phyloP scores from a whole-genome alignment of 2,329 filamentous ascomycete genomes.

The Fusarium redolens region DNA sequence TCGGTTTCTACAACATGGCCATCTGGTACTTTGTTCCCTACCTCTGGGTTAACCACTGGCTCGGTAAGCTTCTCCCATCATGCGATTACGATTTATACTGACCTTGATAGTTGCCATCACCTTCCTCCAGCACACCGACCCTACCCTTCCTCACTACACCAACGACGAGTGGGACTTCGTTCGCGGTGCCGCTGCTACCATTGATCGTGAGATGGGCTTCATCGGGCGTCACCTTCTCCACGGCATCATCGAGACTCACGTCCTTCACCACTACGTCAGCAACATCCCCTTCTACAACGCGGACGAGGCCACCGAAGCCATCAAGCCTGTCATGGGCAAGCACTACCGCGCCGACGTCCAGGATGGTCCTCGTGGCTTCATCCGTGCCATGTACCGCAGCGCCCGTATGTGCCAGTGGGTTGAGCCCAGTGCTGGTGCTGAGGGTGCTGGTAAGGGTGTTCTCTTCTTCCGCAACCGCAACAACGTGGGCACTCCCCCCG shows the following conservation, averaged over 20 bases:
- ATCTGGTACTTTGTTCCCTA: constrained; percentile 98
- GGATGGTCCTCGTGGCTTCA: constrained; percentile 84
- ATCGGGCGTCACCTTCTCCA: constrained; percentile 91
- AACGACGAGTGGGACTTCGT: constrained; percentile 90
- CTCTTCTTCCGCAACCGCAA: constrained; percentile 97
- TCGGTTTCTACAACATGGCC: constrained; percentile 85
- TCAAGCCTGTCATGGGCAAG: constrained; percentile 92
- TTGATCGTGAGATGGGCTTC: constrained; percentile 97
- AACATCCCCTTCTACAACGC: constrained; percentile 97
- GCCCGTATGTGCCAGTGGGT: constrained; percentile 96
- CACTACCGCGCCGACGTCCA: constrained; percentile 90
- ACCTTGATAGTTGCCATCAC: constrained; percentile 88
- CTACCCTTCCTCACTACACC: constrained; percentile 91
- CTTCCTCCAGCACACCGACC: constrained; percentile 97
- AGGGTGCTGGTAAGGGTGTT: constrained; percentile 84
- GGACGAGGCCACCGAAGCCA: constrained; percentile 92
- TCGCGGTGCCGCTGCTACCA: constrained; percentile 92
- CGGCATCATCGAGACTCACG: constrained; percentile 97
- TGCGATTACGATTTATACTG: constrained; percentile 5
- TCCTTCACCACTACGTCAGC: constrained; percentile 97
- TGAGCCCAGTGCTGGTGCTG: constrained; percentile 85
- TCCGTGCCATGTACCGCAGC: constrained; percentile 83
- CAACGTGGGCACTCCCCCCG: constrained; percentile 73
- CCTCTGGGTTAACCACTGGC: constrained; percentile 99
- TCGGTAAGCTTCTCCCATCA: constrained; percentile 72